A percentile compares a stretch with the other conserved stretches of the same genome.
Evolutionary conservation across 108 stramenopile genomes (phyloP).

Genomic region (Cafeteria roenbergensis): DNA sequence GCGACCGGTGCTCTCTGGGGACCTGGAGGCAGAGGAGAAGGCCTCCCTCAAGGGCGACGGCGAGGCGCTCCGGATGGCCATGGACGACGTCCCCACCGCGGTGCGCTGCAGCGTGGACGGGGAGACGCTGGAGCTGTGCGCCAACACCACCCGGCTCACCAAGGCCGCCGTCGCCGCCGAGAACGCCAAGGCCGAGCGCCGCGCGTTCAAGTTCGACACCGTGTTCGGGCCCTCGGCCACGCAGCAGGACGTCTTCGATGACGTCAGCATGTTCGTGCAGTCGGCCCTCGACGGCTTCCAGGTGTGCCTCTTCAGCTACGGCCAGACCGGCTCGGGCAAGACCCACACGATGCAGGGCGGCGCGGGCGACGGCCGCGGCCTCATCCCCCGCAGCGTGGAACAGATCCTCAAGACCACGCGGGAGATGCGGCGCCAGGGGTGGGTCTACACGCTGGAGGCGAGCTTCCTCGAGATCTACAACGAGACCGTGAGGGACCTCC

Average conservation of each 20-base stretch:
- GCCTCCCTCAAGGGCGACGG: conserved; percentile 32
- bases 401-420: conserved; percentile 70
- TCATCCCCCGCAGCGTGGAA: conserved; percentile 81
- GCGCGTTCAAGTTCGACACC: conserved; percentile 69
- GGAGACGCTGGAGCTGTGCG: neutral
- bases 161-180: conserved; percentile 27
- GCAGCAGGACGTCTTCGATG: conserved; percentile 75
- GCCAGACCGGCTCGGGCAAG: conserved; percentile 69
- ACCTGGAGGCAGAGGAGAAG: conserved; percentile 33
- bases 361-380: conserved; percentile 65
- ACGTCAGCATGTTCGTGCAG: conserved; percentile 91
- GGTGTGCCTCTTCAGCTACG: conserved; percentile 84
- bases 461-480: conserved; percentile 98
- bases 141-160: conserved; percentile 15
- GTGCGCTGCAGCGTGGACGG: conserved; percentile 21
- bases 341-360: conserved; percentile 94
- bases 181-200: conserved; percentile 12
- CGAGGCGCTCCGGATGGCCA: conserved; percentile 46
- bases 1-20: conserved; percentile 71
- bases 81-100: conserved; percentile 28
- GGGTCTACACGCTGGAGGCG: conserved; percentile 76
- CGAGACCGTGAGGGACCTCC: conserved; percentile 83
- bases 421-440: conserved; percentile 65
- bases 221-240: conserved; percentile 73
- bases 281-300: conserved; percentile 86